Evolutionary conservation across 2,329 filamentous ascomycete species (phyloP), one percentile per base, ranked within the genome.

Genomic region (Domatiomyces catenatus): DNA sequence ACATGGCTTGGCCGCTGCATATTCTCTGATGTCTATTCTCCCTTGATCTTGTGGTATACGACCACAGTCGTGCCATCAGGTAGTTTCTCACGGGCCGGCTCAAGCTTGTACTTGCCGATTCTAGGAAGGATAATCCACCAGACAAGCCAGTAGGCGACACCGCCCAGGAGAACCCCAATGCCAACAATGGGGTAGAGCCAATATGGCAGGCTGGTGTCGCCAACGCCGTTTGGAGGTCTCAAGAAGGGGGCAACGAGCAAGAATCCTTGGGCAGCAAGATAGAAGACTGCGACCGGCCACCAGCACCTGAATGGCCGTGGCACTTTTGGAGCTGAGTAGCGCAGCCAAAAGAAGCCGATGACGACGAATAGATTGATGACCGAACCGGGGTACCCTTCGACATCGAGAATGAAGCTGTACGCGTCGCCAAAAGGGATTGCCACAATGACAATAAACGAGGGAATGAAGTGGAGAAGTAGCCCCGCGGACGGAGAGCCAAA

Each of bases 371-470:
- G 54, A 46, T 63, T 60, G 48, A 66, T 58, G 3, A 63, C 53
- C 10, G 61, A 58, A n/a, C 55, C 50, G 1, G 63, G 62, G 46
- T 65, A 66, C 2, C 62, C 61, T 42, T 62, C 60, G 0, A 66
- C 54, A 44, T 65, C 62, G 17, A 64, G 54, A n/a, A 70, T 57
- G 59, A 85, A 85, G 63, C 80, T 81, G 63, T 84, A 84, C 0
- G 80, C 80, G 10, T 80, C 74, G 0, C 81, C 81, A 0, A 80
- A 75, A 0, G 82, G 81, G 1, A 81, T 80, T 0, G 79, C 80
- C 2, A 83, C 62, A 19, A 85, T 72, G 5, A 84, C 71, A 42
- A 84, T 71, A 52, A 81, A 69, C 0, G 79, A 81, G 2, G 83
- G 71, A 17, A 81, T 59, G 73, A 77, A 84, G 62, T 84, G 81